These are phyloP conservation scores for Pythium oligandrum DNA, from an alignment of 352 stramenopile genomes.

Conservation along the genomic window DNA sequence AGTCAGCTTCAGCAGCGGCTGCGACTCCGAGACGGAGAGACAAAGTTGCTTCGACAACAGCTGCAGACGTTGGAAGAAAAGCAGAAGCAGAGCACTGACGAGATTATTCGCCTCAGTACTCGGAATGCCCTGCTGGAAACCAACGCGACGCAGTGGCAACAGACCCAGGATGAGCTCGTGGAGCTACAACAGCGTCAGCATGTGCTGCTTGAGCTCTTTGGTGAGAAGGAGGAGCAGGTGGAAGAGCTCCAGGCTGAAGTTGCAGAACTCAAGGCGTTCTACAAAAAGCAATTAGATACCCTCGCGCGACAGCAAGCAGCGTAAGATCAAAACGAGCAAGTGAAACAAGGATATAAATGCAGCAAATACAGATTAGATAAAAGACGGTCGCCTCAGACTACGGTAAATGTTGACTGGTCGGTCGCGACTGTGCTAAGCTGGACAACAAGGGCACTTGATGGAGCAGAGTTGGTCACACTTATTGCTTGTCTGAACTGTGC, in stretches of 20 bases:
- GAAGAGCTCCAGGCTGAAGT: conserved; percentile 78
- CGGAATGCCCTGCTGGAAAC: conserved; percentile 71
- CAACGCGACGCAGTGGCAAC: conserved; percentile 38
- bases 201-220: conserved; percentile 77
- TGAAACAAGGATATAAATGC: conserved; percentile 4
- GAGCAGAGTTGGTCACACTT: too few relatives aligned
- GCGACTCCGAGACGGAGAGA: conserved; percentile 69
- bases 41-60: conserved; percentile 68
- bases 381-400: too few relatives aligned
- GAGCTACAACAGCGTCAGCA: conserved; percentile 73
- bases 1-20: conserved; percentile 74
- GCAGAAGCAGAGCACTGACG: conserved; percentile 62
- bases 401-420: too few relatives aligned
- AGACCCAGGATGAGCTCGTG: conserved; percentile 43
- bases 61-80: conserved; percentile 52
- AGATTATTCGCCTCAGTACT: conserved; percentile 69
- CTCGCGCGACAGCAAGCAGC: conserved; percentile 37
- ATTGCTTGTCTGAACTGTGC: too few relatives aligned
- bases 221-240: conserved; percentile 83
- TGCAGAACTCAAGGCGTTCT: conserved; percentile 73
- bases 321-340: conserved; percentile 25
- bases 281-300: conserved; percentile 70
- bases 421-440: too few relatives aligned
- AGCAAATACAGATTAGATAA: background rate
- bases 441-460: too few relatives aligned